These are phyloP conservation scores for Dalbergia oliveri DNA, from an alignment of 306 rosid species.

Conservation along the genomic window DNA sequence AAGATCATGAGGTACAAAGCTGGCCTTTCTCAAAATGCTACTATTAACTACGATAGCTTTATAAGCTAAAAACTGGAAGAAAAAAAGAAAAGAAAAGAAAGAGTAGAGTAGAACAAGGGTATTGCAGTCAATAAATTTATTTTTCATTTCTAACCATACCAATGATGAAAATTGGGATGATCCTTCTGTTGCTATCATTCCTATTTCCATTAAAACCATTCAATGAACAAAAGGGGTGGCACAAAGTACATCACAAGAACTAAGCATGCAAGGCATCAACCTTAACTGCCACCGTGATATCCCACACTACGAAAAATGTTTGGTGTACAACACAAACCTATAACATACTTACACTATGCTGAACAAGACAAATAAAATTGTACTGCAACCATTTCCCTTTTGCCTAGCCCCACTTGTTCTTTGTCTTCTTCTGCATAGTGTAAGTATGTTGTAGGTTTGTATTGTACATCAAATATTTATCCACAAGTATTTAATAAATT, in stretches of 20 bases:
- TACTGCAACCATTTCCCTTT: no score
- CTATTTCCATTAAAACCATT: conserved; percentile 7
- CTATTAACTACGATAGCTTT: not conserved
- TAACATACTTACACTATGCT: no score
- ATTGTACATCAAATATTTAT: no score
- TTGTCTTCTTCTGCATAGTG: no score
- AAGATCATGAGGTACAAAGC: not conserved
- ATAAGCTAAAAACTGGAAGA: not conserved
- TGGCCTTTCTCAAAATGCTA: conserved; percentile 7
- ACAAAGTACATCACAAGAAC: conserved; percentile 31
- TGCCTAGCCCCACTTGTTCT: no score
- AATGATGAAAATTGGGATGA: conserved; percentile 1
- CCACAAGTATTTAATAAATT: conserved; percentile 25
- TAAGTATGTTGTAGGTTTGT: no score
- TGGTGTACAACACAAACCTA: no score
- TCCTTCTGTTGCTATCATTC: conserved; percentile 3
- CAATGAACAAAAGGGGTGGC: conserved; percentile 2
- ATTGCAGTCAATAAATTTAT: not conserved
- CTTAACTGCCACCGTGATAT: not conserved
- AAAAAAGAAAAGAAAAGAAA: not conserved
- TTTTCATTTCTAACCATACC: conserved; percentile 20
- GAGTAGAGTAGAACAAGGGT: not conserved
- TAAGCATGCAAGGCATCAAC: conserved; percentile 3
- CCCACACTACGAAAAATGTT: not conserved
- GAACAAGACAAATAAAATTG: no score